These are phyloP conservation scores for Trametes cingulata DNA, from an alignment of 768 basidiomycete species.

Conservation along the genomic window DNA sequence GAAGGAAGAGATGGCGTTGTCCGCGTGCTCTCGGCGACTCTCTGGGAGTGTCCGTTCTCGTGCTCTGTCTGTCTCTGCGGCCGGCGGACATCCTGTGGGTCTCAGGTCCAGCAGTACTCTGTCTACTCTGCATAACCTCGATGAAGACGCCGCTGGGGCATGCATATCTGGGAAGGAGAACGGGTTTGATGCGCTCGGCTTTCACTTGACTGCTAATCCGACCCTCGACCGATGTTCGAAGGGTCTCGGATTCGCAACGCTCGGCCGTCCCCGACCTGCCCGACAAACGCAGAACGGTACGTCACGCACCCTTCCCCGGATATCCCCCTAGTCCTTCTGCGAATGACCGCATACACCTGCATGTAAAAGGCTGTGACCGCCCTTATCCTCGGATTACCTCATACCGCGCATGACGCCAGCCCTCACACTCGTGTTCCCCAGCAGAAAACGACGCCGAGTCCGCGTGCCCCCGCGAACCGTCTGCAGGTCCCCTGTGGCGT, in stretches of 20 bases:
- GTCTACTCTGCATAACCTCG: background rate
- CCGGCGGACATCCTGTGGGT: constrained; percentile 3
- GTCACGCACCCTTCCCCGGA: background rate
- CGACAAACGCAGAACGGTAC: background rate
- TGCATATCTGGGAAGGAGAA: background rate
- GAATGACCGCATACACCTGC: background rate
- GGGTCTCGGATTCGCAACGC: background rate
- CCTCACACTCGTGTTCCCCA: constrained; percentile 19
- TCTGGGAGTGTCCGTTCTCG: constrained; percentile 8
- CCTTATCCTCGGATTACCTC: constrained; percentile 5
- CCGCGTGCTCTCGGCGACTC: constrained; percentile 9
- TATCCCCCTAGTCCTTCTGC: background rate
- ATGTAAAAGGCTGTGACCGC: background rate
- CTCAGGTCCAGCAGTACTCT: constrained; percentile 8
- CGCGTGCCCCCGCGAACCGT: constrained; percentile 5
- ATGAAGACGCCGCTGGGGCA: background rate
- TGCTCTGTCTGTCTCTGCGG: constrained; percentile 3
- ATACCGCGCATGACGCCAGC: background rate
- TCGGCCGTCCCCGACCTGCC: background rate
- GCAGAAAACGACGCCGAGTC: constrained; percentile 10
- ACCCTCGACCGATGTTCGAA: background rate
- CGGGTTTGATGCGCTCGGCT: constrained; percentile 3
- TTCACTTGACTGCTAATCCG: background rate
- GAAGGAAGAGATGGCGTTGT: background rate
- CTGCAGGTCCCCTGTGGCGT: constrained; percentile 10